Conservation (phyloP, 2,329 filamentous ascomycete genomes). For the Beauveria asiatica region DNA sequence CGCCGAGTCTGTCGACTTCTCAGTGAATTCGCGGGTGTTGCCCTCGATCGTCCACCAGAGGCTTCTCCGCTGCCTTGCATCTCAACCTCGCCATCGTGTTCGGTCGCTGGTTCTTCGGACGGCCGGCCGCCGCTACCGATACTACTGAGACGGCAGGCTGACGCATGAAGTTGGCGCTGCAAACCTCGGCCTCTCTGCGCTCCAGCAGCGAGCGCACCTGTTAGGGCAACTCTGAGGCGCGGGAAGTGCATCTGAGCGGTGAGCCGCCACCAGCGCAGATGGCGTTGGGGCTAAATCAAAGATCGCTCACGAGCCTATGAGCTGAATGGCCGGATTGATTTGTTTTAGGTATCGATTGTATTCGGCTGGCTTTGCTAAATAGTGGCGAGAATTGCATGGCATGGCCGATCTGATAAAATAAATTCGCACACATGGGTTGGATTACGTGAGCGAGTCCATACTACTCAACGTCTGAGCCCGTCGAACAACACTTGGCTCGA, state of each 20-base stretch:
- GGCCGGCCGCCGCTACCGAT: constrained; percentile 6
- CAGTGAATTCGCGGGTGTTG: constrained; percentile 1
- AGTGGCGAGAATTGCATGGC: constrained; percentile 11
- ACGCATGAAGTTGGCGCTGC: constrained; percentile 5
- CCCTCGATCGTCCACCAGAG: constrained; percentile 10
- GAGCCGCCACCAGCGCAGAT: constrained; percentile 1
- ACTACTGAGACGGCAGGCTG: neutral
- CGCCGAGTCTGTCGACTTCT: constrained; percentile 16
- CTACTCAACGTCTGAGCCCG: neutral
- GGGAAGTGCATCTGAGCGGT: constrained; percentile 7
- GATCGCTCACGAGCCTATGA: neutral
- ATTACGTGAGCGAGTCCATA: constrained; percentile 7
- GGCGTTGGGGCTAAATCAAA: neutral
- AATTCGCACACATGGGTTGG: neutral
- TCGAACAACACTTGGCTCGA: no score
- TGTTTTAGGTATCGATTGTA: neutral
- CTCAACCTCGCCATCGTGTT: constrained; percentile 7
- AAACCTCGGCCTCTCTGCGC: neutral
- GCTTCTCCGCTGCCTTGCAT: constrained; percentile 3
- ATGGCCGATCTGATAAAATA: constrained; percentile 15
- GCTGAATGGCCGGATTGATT: neutral
- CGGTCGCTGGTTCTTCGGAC: constrained; percentile 5
- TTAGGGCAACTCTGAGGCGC: neutral
- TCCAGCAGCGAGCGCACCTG: constrained; percentile 7
- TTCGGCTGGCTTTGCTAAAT: neutral